Evolutionary conservation across 352 stramenopile species (phyloP).

Genomic region (Phytophthora idaei): DNA sequence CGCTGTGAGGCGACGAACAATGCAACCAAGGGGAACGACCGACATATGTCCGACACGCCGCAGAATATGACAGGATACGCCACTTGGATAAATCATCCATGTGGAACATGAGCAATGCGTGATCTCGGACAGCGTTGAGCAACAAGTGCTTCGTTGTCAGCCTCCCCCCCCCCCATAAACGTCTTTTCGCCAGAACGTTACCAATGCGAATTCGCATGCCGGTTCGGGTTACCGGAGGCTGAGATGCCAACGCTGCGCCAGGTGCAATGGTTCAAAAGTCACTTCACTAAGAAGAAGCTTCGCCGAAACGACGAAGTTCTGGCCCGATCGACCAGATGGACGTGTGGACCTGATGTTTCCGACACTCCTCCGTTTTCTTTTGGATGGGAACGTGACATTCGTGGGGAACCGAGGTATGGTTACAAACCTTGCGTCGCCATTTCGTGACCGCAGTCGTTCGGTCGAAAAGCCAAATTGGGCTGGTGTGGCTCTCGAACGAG

Average conservation of each 20-base stretch:
- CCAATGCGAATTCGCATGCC: too few species aligned
- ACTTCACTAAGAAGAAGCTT: too few species aligned
- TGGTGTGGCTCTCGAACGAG: neutral
- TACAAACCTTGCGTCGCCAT: neutral
- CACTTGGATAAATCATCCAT: constrained; percentile 21
- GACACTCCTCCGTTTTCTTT: neutral
- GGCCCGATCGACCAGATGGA: too few species aligned
- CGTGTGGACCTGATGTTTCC: neutral
- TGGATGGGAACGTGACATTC: neutral
- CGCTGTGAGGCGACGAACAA: constrained; percentile 13
- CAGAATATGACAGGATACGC: constrained; percentile 19
- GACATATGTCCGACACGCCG: constrained; percentile 19
- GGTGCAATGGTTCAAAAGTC: too few species aligned
- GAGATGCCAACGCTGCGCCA: too few species aligned
- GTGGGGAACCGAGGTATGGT: neutral
- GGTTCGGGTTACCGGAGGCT: too few species aligned
- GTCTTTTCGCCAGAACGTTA: neutral
- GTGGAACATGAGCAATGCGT: constrained; percentile 13
- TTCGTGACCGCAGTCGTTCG: constrained; percentile 2
- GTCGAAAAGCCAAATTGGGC: neutral
- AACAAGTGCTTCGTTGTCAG: constrained; percentile 1
- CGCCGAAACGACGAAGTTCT: too few species aligned
- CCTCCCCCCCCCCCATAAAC: constrained; percentile 9
- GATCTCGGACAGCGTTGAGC: neutral
- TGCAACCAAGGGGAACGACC: constrained; percentile 21